Conservation (phyloP, 139 green algal species). For the Astrephomene gubernaculifera region DNA sequence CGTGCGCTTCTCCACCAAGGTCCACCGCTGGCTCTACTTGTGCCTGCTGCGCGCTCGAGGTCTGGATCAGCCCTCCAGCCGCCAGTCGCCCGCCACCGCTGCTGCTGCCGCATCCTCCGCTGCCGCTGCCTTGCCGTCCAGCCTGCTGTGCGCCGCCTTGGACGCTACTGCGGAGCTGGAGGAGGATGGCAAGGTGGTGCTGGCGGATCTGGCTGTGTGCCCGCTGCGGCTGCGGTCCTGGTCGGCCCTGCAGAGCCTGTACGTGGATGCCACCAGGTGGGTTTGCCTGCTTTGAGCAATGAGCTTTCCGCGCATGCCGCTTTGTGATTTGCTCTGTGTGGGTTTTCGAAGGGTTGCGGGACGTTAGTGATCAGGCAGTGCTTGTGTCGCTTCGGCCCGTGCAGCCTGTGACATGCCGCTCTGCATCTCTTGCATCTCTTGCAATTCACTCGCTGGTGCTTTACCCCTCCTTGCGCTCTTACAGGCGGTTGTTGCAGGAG, state of each 20-base stretch:
- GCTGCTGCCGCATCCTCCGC: background rate
- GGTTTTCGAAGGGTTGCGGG: no score
- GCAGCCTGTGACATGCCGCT: background rate
- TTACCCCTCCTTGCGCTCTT: no score
- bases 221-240: background rate
- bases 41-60: conserved; percentile 3
- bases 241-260: background rate
- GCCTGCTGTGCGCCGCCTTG: background rate
- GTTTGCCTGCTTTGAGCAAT: no score
- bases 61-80: background rate
- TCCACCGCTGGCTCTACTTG: conserved; percentile 31
- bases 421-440: background rate
- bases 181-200: background rate
- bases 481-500: conserved; percentile 10
- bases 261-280: background rate
- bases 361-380: no score
- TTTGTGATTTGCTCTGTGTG: no score
- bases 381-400: no score
- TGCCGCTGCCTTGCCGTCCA: background rate
- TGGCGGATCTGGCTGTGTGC: conserved; percentile 9
- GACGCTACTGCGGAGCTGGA: background rate
- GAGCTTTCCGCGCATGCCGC: no score
- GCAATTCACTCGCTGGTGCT: no score
- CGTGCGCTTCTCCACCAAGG: background rate
- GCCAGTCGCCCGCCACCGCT: background rate